Evolutionary conservation across 2,329 filamentous ascomycete genomes (phyloP), one percentile per base, ranked within the genome.

Genomic region (Aspergillus latus): DNA sequence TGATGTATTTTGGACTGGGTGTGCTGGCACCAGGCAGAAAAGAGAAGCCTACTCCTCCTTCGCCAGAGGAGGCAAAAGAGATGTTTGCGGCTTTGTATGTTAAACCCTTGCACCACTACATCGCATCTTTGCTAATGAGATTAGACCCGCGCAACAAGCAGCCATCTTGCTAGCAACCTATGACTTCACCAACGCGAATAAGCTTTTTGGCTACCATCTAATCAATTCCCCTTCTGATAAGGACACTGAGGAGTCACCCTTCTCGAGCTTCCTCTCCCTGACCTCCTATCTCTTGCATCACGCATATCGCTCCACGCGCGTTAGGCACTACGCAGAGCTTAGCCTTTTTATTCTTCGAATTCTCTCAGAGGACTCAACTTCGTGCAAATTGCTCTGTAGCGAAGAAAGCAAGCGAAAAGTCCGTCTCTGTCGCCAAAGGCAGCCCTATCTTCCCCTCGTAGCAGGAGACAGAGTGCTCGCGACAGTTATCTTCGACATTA

Each of bases 201-300:
- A 97, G 74, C 81, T 97, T 7, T 97, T 99, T 74, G 93, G 90
- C 72, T 88, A 90, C 71, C 92, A 88, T 65, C 76, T 99, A 43
- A 84, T 96, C 51, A 87, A 84, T 2, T 70, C 85, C 26, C 68
- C 82, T 5, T 74, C 85, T 1, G 84, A 86, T 28, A 75, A 74
- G 48, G 87, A 87, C 64, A 84, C 80, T 40, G 80, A 84, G 45
- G 87, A 93, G 66, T 83, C 87, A 1, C 89, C 92, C 0, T 87
- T 99, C 60, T 85, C 88, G 46, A 87, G 84, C 63, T 95, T 93
- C 68, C 78, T 97, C 29, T 97, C 93, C 0, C 80, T 96, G 43
- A 89, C 90, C 3, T 97, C 93, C 2, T 99, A 99, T 73, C 82
- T 97, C 32, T 84, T 96, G 47, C 92, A 97, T 65, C 93, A 99